Conservation (phyloP, 2,329 filamentous ascomycete species). For the Basipetospora chlamydospora region DNA sequence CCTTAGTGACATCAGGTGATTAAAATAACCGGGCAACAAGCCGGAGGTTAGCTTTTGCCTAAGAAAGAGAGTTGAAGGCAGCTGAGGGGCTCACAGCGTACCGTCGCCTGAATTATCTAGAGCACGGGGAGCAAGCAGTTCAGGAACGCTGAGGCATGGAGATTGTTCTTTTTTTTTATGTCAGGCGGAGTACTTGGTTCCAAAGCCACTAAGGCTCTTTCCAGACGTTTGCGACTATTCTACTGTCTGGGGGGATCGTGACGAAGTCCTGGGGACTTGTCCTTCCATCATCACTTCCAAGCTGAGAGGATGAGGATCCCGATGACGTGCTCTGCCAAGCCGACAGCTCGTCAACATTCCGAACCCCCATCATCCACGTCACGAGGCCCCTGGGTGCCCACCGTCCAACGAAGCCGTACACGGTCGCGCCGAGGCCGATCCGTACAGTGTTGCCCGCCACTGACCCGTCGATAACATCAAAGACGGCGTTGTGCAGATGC, state of each 20-base stretch:
- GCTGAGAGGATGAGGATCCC: slow-evolving; percentile 17
- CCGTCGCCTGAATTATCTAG: no score
- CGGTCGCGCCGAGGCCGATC: slow-evolving; percentile 68
- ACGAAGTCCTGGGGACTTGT: slow-evolving; percentile 31
- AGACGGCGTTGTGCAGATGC: slow-evolving; percentile 73
- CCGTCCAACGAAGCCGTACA: slow-evolving; percentile 74
- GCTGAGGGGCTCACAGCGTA: no score
- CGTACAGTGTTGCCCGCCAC: slow-evolving; percentile 50
- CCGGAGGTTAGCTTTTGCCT: no score
- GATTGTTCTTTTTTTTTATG: no score
- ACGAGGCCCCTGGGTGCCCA: slow-evolving; percentile 67
- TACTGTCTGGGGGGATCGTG: slow-evolving; percentile 25
- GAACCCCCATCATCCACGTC: slow-evolving; percentile 85
- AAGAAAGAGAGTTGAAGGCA: no score
- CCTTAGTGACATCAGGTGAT: no score
- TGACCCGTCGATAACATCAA: slow-evolving; percentile 67
- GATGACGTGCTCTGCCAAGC: slow-evolving; percentile 34
- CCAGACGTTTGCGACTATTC: slow-evolving; percentile 20
- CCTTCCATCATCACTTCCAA: slow-evolving; percentile 22
- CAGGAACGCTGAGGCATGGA: no score
- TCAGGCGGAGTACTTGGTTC: no score
- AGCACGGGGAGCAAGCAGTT: no score
- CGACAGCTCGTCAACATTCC: slow-evolving; percentile 42
- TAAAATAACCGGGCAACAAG: no score
- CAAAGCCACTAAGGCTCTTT: slow-evolving; percentile 8